Evolutionary conservation across 2,329 filamentous ascomycete genomes (phyloP), one percentile per base, ranked within the genome.

Genomic region (Pezicula neosporulosa): DNA sequence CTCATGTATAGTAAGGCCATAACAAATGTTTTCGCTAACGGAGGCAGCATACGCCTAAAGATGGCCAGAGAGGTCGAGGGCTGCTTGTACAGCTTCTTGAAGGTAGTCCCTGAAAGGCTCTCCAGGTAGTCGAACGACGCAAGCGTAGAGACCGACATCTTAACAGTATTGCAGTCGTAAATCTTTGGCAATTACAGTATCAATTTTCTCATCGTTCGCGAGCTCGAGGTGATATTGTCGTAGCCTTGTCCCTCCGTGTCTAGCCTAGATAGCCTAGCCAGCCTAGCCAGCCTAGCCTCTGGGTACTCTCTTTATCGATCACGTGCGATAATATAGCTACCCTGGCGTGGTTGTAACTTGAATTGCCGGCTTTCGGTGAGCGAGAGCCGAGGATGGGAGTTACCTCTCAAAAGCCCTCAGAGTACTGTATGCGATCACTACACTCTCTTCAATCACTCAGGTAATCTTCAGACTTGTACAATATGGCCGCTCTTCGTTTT

Each of bases 1-100:
- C 90, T 89, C 75, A 95, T 87, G 73, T 96, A 99, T 4, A 99
- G 83, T 64, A 99, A 84, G 37, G 89, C 89, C 87, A 97, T 96
- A 55, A 99, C 93, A 64, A 99, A 87, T 15, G 86, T 90, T 78
- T 99, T 97, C 61, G 94, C 93, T 55, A 97, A 74, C 66, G 95
- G 89, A 52, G 94, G 90, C 52, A 99, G 81, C 91, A 99, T 97
- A 73, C 94, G 92, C 60, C 94, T 85, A 70, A 97, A 97, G 64
- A 99, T 92, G 60, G 94, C 94, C 59, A 99, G 84, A 36, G 92
- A 89, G 1, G 94, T 96, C 39, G 93, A 96, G 28, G 94, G 94
- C 76, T 97, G 92, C 73, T 92, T 88, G 77, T 99, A 99, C 43
- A 99, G 81, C 70, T 90, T 88, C 67, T 85, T 83, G 70, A 97